A percentile compares a stretch with the other conserved stretches of the same genome.
These are phyloP conservation scores for Naegleria lovaniensis DNA, from an alignment of 208 protist species.

Conservation along the genomic window DNA sequence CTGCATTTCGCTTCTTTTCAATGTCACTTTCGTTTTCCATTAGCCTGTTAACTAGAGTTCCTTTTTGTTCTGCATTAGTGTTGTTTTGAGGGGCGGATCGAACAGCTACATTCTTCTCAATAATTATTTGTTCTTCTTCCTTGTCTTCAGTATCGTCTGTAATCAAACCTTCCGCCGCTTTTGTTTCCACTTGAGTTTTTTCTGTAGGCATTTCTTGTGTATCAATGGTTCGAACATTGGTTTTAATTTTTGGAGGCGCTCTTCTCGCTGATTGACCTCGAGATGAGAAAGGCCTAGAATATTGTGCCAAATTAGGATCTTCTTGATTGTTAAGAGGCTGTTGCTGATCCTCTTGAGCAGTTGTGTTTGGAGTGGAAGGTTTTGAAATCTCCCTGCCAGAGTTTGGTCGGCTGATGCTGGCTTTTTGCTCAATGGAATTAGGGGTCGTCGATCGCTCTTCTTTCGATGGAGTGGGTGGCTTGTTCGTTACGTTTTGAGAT, in stretches of 20 bases:
- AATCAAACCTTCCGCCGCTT: neutral
- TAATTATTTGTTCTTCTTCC: neutral
- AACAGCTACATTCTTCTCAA: neutral
- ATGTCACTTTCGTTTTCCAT: constrained; percentile 13
- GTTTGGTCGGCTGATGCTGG: neutral
- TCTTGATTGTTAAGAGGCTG: neutral
- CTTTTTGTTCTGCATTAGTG: neutral
- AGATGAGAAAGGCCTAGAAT: neutral
- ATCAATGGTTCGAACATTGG: neutral
- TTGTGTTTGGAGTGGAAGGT: neutral
- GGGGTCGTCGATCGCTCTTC: neutral
- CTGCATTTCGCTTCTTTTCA: constrained; percentile 28
- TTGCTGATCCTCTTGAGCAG: neutral
- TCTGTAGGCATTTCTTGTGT: constrained; percentile 17
- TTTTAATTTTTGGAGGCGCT: neutral
- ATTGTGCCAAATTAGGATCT: neutral
- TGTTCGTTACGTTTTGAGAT: neutral
- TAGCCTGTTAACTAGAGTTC: neutral
- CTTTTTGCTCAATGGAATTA: neutral
- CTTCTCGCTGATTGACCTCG: neutral
- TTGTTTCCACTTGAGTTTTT: neutral
- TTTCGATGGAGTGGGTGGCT: neutral
- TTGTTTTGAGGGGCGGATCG: neutral
- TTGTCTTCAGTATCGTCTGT: neutral
- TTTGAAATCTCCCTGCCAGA: neutral